A percentile compares a stretch with the other conserved stretches of the same genome.
Evolutionary conservation across 2,329 filamentous ascomycete species (phyloP).

Genomic region (Microsporum ferrugineum): DNA sequence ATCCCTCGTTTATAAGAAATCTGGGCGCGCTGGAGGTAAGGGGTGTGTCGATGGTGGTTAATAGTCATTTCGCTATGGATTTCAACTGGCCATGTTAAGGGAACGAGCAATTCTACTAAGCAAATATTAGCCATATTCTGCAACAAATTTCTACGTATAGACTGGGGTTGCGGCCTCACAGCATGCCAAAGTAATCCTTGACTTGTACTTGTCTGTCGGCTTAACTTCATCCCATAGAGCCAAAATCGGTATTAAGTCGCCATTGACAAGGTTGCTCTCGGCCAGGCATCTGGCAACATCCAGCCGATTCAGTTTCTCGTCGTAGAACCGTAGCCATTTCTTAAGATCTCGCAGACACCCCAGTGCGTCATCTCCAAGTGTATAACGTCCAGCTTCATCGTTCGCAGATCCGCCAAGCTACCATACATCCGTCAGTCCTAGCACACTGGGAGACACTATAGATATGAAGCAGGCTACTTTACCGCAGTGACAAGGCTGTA

Average conservation of each 20-base stretch:
- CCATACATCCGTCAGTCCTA: slow-evolving; percentile 2
- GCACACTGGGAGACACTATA: background rate
- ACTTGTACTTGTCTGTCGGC: slow-evolving; percentile 61
- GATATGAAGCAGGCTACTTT: slow-evolving; percentile 33
- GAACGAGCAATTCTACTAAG: slow-evolving; percentile 71
- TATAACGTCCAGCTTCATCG: slow-evolving; percentile 70
- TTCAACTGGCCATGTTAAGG: slow-evolving; percentile 88
- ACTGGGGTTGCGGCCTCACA: slow-evolving; percentile 31
- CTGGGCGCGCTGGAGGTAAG: slow-evolving; percentile 79
- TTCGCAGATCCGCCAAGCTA: slow-evolving; percentile 76
- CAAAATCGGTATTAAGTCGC: slow-evolving; percentile 82
- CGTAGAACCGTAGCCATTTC: slow-evolving; percentile 88
- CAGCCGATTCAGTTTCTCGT: slow-evolving; percentile 84
- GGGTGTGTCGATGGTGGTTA: slow-evolving; percentile 85
- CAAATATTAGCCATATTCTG: slow-evolving; percentile 4
- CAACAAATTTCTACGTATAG: background rate
- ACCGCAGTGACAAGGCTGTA: slow-evolving; percentile 89
- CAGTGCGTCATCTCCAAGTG: slow-evolving; percentile 83
- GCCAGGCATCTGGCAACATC: slow-evolving; percentile 88
- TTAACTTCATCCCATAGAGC: slow-evolving; percentile 66
- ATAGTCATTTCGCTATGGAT: slow-evolving; percentile 71
- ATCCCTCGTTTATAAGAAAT: slow-evolving; percentile 80
- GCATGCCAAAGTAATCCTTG: slow-evolving; percentile 70
- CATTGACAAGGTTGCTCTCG: slow-evolving; percentile 82
- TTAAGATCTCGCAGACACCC: slow-evolving; percentile 88